Evolutionary conservation across 2,329 filamentous ascomycete species (phyloP).

Genomic region (Cadophora malorum): DNA sequence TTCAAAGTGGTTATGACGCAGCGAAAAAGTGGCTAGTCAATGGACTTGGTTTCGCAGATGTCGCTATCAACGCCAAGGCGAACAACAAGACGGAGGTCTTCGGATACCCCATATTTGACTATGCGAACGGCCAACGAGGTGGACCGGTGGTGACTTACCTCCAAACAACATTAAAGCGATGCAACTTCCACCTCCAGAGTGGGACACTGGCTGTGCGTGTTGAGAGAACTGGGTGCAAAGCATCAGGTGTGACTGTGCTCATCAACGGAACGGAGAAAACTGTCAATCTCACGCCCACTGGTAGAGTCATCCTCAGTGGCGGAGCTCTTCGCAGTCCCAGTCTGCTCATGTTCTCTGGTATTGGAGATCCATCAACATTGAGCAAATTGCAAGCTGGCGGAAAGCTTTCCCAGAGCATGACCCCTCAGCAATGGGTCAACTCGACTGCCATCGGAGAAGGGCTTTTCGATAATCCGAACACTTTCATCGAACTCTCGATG

Average conservation of each 20-base stretch:
- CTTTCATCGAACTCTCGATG: constrained; percentile 55
- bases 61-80: constrained; percentile 54
- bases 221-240: constrained; percentile 48
- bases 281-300: constrained; percentile 33
- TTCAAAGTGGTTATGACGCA: constrained; percentile 55
- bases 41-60: constrained; percentile 53
- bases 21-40: constrained; percentile 58
- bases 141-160: constrained; percentile 58
- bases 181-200: constrained; percentile 53
- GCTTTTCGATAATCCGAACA: constrained; percentile 63
- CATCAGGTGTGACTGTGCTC: constrained; percentile 50
- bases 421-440: constrained; percentile 53
- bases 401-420: constrained; percentile 45
- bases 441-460: constrained; percentile 56
- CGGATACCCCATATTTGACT: constrained; percentile 55
- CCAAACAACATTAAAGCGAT: constrained; percentile 50
- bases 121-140: constrained; percentile 56
- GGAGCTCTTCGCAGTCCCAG: constrained; percentile 59
- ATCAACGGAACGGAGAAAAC: constrained; percentile 42
- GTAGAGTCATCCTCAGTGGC: constrained; percentile 53
- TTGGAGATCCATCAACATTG: constrained; percentile 49
- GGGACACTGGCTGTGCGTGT: constrained; percentile 53
- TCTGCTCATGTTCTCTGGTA: constrained; percentile 58
- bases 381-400: constrained; percentile 46
- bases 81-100: constrained; percentile 56